A percentile compares a stretch with the other conserved stretches of the same genome.
These are phyloP conservation scores for Homolaphlyctis polyrhiza DNA, from an alignment of 371 early-diverging fungal genomes.

Conservation along the genomic window DNA sequence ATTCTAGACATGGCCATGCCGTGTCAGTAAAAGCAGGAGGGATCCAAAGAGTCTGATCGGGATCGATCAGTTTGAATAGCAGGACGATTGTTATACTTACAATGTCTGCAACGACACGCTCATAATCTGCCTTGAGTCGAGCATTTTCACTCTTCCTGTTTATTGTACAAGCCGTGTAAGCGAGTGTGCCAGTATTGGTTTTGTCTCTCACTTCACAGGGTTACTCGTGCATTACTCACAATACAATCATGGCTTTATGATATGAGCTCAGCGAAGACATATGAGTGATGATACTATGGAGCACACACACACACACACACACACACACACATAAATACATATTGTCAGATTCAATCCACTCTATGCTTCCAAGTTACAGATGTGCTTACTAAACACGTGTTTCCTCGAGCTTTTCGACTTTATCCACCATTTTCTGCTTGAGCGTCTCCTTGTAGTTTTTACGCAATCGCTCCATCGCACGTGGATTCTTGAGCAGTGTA, in stretches of 20 bases:
- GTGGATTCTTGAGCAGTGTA: constrained; percentile 9
- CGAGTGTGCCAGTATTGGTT: too few relatives aligned
- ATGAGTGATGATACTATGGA: constrained; percentile 23
- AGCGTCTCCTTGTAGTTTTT: constrained; percentile 22
- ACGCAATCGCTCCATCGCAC: constrained; percentile 14
- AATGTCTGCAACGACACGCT: constrained; percentile 7
- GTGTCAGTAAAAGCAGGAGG: neutral
- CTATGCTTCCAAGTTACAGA: neutral
- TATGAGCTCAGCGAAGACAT: constrained; percentile 27
- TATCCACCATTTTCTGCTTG: constrained; percentile 16
- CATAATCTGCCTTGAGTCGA: constrained; percentile 10
- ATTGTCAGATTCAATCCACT: neutral
- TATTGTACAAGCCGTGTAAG: too few relatives aligned
- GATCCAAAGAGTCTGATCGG: too few relatives aligned
- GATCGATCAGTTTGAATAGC: too few relatives aligned
- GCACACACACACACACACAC: too few relatives aligned
- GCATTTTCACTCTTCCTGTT: constrained; percentile 23
- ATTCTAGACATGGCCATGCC: constrained; percentile 10
- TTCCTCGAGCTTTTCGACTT: constrained; percentile 28
- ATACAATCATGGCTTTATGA: constrained; percentile 12
- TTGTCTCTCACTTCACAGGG: too few relatives aligned
- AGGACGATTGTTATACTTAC: too few relatives aligned
- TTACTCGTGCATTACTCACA: constrained; percentile 15
- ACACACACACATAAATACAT: too few relatives aligned
- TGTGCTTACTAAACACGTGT: constrained; percentile 21